A percentile compares a stretch with the other conserved stretches of the same genome.
Evolutionary conservation across 1,139 yeast genomes (phyloP).

Genomic region (Hansenula sp.): DNA sequence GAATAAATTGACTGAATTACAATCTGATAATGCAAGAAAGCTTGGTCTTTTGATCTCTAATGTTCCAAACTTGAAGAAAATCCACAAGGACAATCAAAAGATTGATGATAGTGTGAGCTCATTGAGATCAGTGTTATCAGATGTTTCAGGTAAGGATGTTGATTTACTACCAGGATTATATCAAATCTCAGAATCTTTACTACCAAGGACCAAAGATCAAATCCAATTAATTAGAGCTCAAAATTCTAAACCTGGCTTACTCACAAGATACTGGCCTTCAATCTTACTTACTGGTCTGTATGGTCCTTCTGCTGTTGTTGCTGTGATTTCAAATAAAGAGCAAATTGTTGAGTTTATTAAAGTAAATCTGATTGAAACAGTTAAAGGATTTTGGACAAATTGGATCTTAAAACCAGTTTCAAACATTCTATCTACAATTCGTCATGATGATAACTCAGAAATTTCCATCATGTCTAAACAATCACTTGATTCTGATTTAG

Average conservation of each 20-base stretch:
- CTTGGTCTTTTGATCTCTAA: conserved; percentile 32
- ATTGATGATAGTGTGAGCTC: conserved; percentile 3
- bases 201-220: not conserved
- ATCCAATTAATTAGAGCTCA: conserved; percentile 9
- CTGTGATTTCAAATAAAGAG: conserved; percentile 45
- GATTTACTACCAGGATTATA: conserved; percentile 4
- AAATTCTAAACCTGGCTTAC: conserved; percentile 41
- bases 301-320: conserved; percentile 46
- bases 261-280: conserved; percentile 68
- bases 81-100: not conserved
- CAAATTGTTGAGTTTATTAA: conserved; percentile 53
- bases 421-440: conserved; percentile 70
- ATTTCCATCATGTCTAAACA: conserved; percentile 77
- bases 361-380: conserved; percentile 58
- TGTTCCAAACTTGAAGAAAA: conserved; percentile 22
- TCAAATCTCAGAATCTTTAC: conserved; percentile 6
- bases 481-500: conserved; percentile 71
- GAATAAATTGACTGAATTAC: conserved; percentile 18
- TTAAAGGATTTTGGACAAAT: conserved; percentile 63
- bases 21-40: conserved; percentile 26
- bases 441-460: conserved; percentile 67
- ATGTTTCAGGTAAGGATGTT: conserved; percentile 1
- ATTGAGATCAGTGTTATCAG: not conserved
- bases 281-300: conserved; percentile 34
- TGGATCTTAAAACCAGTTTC: conserved; percentile 82